These are phyloP conservation scores for Colletotrichum brevisporum DNA, from an alignment of 2,329 filamentous ascomycete species.

Conservation along the genomic window DNA sequence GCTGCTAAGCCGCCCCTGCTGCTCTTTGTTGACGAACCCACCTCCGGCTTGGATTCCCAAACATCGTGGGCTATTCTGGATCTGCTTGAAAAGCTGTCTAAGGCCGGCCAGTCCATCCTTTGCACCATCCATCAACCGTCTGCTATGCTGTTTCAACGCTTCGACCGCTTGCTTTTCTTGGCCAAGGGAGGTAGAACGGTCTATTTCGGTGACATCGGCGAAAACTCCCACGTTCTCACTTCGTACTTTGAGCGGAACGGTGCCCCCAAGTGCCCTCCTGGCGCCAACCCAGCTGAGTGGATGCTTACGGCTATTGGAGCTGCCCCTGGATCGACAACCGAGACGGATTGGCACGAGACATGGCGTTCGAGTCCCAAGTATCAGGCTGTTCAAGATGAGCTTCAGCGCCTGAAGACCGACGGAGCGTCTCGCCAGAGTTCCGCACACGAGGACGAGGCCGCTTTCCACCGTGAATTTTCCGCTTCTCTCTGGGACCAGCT, in stretches of 20 bases:
- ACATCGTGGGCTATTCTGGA: conserved; percentile 82
- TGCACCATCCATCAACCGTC: conserved; percentile 45
- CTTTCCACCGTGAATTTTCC: conserved; percentile 64
- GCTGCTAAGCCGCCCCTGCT: conserved; percentile 80
- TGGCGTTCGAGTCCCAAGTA: conserved; percentile 62
- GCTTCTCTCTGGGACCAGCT: conserved; percentile 74
- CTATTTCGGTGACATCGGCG: conserved; percentile 68
- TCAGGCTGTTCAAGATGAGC: conserved; percentile 37
- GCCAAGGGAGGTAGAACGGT: conserved; percentile 54
- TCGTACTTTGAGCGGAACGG: conserved; percentile 68
- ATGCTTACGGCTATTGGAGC: conserved; percentile 51
- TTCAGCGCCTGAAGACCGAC: conserved; percentile 42
- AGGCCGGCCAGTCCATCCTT: conserved; percentile 62
- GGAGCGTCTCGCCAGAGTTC: conserved; percentile 3
- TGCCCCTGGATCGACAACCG: conserved; percentile 61
- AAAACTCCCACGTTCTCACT: conserved; percentile 62
- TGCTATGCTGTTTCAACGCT: conserved; percentile 42
- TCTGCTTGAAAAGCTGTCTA: conserved; percentile 75
- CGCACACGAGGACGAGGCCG: conserved; percentile 6
- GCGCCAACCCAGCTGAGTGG: conserved; percentile 68
- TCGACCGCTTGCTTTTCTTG: conserved; percentile 42
- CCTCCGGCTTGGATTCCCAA: conserved; percentile 81
- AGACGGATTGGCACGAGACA: conserved; percentile 62
- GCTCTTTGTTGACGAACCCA: conserved; percentile 84
- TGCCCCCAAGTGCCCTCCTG: conserved; percentile 59